Conservation (phyloP, 2,329 filamentous ascomycete species). For the Aspergillus proliferans region DNA sequence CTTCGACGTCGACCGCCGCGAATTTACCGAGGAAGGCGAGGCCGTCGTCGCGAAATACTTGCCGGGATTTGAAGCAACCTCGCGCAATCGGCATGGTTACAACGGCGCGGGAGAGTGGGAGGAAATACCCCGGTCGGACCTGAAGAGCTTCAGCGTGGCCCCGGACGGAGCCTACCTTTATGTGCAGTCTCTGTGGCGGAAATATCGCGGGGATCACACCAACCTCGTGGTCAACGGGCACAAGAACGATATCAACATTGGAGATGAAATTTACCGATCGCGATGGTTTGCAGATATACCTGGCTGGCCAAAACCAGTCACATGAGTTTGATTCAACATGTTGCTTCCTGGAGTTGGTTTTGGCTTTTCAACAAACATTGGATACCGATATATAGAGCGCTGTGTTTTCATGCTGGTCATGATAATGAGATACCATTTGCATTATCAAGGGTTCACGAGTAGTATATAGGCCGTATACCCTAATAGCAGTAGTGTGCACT, state of each 20-base stretch:
- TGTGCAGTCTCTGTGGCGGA: constrained; percentile 16
- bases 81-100: constrained; percentile 15
- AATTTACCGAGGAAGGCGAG: constrained; percentile 9
- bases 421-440: too few relatives aligned
- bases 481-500: too few relatives aligned
- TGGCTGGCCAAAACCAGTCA: constrained; percentile 19
- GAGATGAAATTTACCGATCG: constrained; percentile 21
- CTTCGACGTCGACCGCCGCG: constrained; percentile 14
- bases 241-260: constrained; percentile 13
- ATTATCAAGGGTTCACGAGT: too few relatives aligned
- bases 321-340: too few relatives aligned
- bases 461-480: too few relatives aligned
- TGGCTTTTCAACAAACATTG: too few relatives aligned
- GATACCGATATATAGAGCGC: too few relatives aligned
- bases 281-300: constrained; percentile 19
- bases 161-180: constrained; percentile 19
- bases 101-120: constrained; percentile 11
- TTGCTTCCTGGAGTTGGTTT: too few relatives aligned
- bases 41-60: constrained; percentile 14
- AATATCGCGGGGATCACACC: constrained; percentile 15
- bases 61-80: constrained; percentile 19
- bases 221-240: constrained; percentile 15
- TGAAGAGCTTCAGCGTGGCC: constrained; percentile 20
- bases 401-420: too few relatives aligned
- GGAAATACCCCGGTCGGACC: constrained; percentile 16